Base-by-base conservation (phyloP, 225 moss, liverwort and hornwort genomes). In the Takakia lepidozioides region DNA sequence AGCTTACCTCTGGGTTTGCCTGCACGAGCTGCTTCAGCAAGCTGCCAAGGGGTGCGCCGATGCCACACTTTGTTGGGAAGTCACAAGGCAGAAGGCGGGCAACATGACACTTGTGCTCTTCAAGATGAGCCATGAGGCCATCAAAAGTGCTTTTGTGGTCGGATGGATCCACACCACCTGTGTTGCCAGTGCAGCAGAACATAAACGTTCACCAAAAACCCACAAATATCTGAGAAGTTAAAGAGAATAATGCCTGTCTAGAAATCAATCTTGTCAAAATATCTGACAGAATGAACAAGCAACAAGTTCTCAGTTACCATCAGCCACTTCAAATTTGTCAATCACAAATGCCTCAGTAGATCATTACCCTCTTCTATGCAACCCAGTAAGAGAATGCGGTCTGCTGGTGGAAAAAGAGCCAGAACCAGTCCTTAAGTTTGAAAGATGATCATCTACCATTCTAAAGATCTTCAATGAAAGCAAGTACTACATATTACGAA, bases 151-250 rank as follows among this genome's bases (percentile, higher is more conserved):
- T 80, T 57, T 73, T 49, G 46, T 91, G 83, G 38, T 98, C 91
- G 54, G 98, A 83, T 38, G 78, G 73, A 69, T 98, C 91, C 29
- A 83, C 68, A 58, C 87, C 91, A 67, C 98, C 98, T 85, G 73
- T 41, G n/a, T n/a, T n/a, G n/a, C n/a, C n/a, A n/a, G n/a, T n/a
- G n/a, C n/a, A n/a, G n/a, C n/a, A n/a, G n/a, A n/a, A n/a, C n/a
- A n/a, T n/a, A n/a, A n/a, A n/a, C n/a, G n/a, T n/a, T n/a, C n/a
- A 70, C 29, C 56, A 55, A 52, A 11, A 15, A 39, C 19, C 34
- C 16, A 10, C 29, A 28, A 11, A 29, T 7, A 14, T 1, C 27
- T 18, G 4, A 11, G 11, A 17, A 45, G 4, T 46, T 10, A 1
- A 15, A 13, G 26, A 25, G 13, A 50, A 4, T 25, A 25, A 11